Conservation (phyloP, 352 stramenopile species). For the Pythium grandisporangium region DNA sequence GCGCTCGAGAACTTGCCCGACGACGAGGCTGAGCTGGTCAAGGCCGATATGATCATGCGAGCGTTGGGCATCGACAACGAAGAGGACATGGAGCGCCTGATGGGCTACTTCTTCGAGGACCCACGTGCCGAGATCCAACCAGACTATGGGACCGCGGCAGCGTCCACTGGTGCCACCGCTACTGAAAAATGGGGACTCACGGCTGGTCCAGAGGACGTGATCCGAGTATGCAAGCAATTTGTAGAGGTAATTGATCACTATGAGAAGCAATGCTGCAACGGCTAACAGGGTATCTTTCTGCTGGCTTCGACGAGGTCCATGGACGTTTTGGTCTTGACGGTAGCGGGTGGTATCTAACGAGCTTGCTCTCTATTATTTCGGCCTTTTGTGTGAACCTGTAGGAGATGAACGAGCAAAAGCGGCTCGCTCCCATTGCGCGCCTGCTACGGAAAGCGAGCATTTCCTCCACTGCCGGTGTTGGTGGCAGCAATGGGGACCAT, state of each 20-base stretch:
- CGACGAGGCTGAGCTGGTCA: slow-evolving; percentile 73
- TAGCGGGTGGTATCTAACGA: no score
- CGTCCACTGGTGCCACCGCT: slow-evolving; percentile 1
- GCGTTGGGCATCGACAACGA: slow-evolving; percentile 82
- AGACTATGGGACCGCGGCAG: slow-evolving; percentile 15
- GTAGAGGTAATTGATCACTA: slow-evolving; percentile 81
- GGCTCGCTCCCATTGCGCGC: slow-evolving; percentile 27
- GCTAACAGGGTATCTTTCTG: no score
- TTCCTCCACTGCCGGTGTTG: no score
- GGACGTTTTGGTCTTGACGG: no score
- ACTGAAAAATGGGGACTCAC: slow-evolving; percentile 53
- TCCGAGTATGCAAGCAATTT: slow-evolving; percentile 81
- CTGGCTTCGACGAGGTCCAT: no score
- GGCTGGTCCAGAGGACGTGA: slow-evolving; percentile 78
- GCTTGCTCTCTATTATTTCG: background rate
- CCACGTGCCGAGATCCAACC: slow-evolving; percentile 34
- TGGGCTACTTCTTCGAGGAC: slow-evolving; percentile 74
- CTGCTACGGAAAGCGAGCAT: no score
- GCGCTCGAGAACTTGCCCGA: slow-evolving; percentile 65
- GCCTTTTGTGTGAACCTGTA: slow-evolving; percentile 4
- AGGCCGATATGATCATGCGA: slow-evolving; percentile 84
- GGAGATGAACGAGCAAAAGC: slow-evolving; percentile 70
- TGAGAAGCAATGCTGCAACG: no score
- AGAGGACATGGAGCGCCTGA: slow-evolving; percentile 76
- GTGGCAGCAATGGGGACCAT: no score